Evolutionary conservation across 129 eudicot species (phyloP), one percentile per base, ranked within the genome.

Genomic region (Flaveria brownii): DNA sequence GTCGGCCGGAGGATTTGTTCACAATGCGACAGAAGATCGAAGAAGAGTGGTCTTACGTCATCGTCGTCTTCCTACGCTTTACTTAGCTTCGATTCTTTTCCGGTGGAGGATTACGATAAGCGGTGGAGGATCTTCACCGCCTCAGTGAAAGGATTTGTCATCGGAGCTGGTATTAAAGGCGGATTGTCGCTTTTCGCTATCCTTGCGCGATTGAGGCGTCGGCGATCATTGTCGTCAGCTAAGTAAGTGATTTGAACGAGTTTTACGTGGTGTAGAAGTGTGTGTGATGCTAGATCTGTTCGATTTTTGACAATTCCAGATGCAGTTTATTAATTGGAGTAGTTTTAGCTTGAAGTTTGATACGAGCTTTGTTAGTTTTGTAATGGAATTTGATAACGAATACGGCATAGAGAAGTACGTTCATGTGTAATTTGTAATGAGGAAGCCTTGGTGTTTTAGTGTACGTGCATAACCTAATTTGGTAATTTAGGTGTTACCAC

Each of bases 101-200:
- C 92, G 3, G 95, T 90, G 2, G 78, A 88, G 51, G 91, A 90
- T 65, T 90, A 89, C 13, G 94, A 91, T 77, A 89, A 84, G 77
- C 70, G 76, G 2, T 89, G 92, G 90, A 82, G 99, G 74, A 86
- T 94, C 0, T 78, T 85, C 54, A 83, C 87, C 2, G 97, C 99
- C 33, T 83, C 96, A 9, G 83, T 89, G 2, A 94, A 94, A 83
- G 99, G 99, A 28, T 94, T 94, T 80, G 84, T 87, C 54, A 94
- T 94, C 49, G 99, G 99, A 57, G 99, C 97, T 79, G 97, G 97
- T 28, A 81, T 94, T 47, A 94, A 91, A 87, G 99, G 99, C 71
- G 99, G 99, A 28, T 80, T 91, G 20, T 85, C 99, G 28, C 76
- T 94, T 49, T 94, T 94, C 80, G 92, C 97, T 30, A 54, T 94